phyloP scores from a whole-genome alignment of 2,329 filamentous ascomycete genomes.

The Aciculosporium take region DNA sequence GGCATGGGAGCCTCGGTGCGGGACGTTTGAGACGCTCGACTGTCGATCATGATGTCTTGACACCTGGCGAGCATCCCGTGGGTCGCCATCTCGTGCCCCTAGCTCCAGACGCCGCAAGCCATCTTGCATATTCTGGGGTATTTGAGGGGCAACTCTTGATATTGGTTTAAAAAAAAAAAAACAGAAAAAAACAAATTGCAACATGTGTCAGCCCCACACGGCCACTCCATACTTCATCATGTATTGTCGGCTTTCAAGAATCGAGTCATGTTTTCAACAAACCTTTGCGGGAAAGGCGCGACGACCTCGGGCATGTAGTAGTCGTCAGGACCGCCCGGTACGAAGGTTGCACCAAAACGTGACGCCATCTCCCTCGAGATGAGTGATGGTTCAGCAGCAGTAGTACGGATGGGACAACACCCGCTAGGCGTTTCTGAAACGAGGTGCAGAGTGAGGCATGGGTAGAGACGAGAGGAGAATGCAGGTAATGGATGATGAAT shows the following conservation, averaged over 20 bases:
- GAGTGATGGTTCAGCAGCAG: too few relatives aligned
- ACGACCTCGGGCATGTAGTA: conserved; percentile 48
- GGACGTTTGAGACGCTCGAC: conserved; percentile 29
- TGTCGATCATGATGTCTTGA: conserved; percentile 26
- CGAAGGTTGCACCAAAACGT: conserved; percentile 40
- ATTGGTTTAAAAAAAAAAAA: too few relatives aligned
- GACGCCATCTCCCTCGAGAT: conserved; percentile 14
- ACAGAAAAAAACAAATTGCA: conserved; percentile 11
- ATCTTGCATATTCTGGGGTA: conserved; percentile 92
- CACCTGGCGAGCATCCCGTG: conserved; percentile 18
- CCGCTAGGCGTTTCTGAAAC: background rate
- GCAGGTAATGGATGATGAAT: too few relatives aligned
- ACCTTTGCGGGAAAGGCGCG: conserved; percentile 44
- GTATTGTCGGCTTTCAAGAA: background rate
- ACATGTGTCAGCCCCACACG: conserved; percentile 23
- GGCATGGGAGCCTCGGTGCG: conserved; percentile 11
- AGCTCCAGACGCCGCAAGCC: conserved; percentile 84
- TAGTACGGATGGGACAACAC: too few relatives aligned
- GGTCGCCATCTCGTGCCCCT: conserved; percentile 43
- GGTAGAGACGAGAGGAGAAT: background rate
- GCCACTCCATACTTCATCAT: background rate
- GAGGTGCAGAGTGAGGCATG: background rate
- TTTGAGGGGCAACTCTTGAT: conserved; percentile 78
- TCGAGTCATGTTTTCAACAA: conserved; percentile 13
- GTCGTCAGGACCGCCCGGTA: conserved; percentile 43